Evolutionary conservation across 805 yeast species (phyloP), one percentile per base, ranked within the genome.

Genomic region (Wickerhamiella kazuoi): DNA sequence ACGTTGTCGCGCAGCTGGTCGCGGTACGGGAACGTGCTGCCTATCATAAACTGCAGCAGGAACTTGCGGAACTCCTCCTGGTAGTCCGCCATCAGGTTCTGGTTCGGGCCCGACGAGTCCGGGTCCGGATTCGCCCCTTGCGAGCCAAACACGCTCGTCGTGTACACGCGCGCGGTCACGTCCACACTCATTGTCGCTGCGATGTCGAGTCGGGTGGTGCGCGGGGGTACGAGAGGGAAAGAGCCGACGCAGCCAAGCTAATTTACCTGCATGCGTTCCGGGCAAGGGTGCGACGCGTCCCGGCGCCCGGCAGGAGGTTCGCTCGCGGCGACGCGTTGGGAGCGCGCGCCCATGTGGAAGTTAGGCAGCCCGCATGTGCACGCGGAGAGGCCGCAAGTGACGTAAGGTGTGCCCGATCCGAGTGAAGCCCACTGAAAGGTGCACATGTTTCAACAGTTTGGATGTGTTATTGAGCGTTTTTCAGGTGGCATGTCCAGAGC

Each of bases 1-100:
- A 93, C 63, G 57, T 86, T 83, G 51, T 83, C 94, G 49, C 95
- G 68, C 40, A 90, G 65, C 56, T 86, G 94, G 51, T 86, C 95
- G 65, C 67, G 62, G 64, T 87, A 87, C 30, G 84, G 65, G 57
- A 80, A 90, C 55, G 74, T 78, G 42, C 81, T 72, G 52, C 80
- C 79, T 44, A 82, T 68, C 59, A 94, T 71, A 59, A 83, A 90
- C 55, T 84, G 94, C 40, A 83, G 63, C 31, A 90, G 70, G 58
- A 90, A 90, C 48, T 72, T 67, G 47, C 77, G 74, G 65, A 87
- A 86, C 39, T 49, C 51, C 9, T 48, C 50, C 40, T 58, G 61
- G 14, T 55, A 50, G 37, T 56, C 59, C 19, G 56, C 37, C 21
- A 52, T 45, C 19, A 50, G 41, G n/a, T n/a, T n/a, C n/a, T n/a